Evolutionary conservation across 371 early-diverging fungal species (phyloP).

Genomic region (Mucor lusitanicus): DNA sequence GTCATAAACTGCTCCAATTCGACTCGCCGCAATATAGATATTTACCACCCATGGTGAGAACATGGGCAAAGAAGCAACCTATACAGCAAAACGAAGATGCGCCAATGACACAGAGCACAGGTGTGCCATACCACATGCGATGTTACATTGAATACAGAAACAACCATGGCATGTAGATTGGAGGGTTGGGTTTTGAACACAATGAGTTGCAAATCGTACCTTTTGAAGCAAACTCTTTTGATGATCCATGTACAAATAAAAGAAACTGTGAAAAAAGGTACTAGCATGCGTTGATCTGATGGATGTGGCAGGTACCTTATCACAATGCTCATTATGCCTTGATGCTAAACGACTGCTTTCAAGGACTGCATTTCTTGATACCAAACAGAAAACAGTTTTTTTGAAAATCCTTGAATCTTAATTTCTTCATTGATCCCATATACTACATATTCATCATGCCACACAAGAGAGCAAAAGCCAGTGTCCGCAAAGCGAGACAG

Average conservation of each 20-base stretch:
- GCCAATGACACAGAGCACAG: slow-evolving; percentile 11
- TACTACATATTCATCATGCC: slow-evolving; percentile 27
- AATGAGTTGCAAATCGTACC: not conserved
- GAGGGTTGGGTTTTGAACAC: not conserved
- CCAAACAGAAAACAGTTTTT: not conserved
- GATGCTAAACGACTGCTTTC: not conserved
- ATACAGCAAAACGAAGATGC: slow-evolving; percentile 9
- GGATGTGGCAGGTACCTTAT: not conserved
- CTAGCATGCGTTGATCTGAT: not conserved
- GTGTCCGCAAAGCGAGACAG: slow-evolving; percentile 36
- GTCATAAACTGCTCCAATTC: slow-evolving; percentile 44
- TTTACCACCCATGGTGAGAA: slow-evolving; percentile 48
- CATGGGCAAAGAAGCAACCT: slow-evolving; percentile 35
- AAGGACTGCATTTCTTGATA: not conserved
- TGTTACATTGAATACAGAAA: slow-evolving; percentile 32
- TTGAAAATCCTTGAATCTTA: not conserved
- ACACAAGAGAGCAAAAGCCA: slow-evolving; percentile 46
- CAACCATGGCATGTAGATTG: slow-evolving; percentile 9
- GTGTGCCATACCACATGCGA: slow-evolving; percentile 40
- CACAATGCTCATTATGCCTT: not conserved
- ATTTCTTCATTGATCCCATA: not conserved
- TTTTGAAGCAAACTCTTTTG: too few species aligned
- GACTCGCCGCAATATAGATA: slow-evolving; percentile 49
- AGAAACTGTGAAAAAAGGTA: too few species aligned
- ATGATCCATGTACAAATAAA: too few species aligned